Base-by-base conservation (phyloP, 768 basidiomycete species). In the Scleroderma citrinum region DNA sequence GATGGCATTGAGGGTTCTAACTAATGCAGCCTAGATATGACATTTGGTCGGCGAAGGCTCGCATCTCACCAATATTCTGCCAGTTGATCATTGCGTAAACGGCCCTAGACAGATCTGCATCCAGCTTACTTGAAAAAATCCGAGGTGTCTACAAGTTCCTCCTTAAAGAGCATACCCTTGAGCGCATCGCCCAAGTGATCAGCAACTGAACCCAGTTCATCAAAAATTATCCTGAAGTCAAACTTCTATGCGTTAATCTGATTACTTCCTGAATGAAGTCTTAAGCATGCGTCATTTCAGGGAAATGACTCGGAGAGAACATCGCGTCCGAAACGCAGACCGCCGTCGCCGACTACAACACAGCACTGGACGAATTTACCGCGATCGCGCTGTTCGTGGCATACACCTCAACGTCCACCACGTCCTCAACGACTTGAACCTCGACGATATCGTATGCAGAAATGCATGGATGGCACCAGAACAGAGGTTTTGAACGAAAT, bases 141-240 rank as follows among this genome's bases (percentile, higher is more conserved):
- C 48, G 16, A 64, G 59, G 41, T 2, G 19, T 14, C 56, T 52
- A 0, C 31, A 13, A 32, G 31, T 32, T 32, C 31, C 31, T 32
- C 13, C 7, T 32, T 7, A 13, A 26, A 8, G 10, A 19, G 1
- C 49, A 51, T 20, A 19, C 49, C 35, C 38, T 51, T n/a, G 24
- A n/a, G 16, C 23, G n/a, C 2, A 42, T 65, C 30, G 44, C 49
- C 0, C 43, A 55, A 17, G 60, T 64, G 49, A 60, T 57, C 2
- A 53, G 43, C 14, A 63, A 65, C 29, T 65, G 63, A 59, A 58
- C 19, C 64, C n/a, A n/a, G n/a, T n/a, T n/a, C n/a, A n/a, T n/a
- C n/a, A n/a, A n/a, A n/a, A n/a, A n/a, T n/a, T n/a, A 65, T 46
- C 54, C 62, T 14, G 51, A 48, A 37, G 56, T 45, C 8, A 57